Conservation (phyloP, 352 stramenopile genomes). For the Blastocystis hominis region DNA sequence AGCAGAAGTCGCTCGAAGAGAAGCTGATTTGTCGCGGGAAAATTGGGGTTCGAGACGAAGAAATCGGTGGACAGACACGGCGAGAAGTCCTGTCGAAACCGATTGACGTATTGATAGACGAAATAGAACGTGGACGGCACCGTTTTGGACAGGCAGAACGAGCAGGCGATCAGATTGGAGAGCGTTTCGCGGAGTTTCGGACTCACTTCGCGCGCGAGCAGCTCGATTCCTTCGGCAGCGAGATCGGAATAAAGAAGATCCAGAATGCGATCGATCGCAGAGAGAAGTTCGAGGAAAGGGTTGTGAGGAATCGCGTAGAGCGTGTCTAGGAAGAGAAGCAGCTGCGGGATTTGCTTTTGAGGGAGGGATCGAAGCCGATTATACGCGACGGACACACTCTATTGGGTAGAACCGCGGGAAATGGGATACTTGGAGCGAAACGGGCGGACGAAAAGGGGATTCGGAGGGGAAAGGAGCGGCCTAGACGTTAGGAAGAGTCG, state of each 20-base stretch:
- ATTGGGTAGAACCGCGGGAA: not conserved
- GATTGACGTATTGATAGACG: not conserved
- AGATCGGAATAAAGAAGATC: not conserved
- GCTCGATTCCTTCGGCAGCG: not conserved
- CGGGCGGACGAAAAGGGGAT: not conserved
- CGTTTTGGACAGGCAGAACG: not conserved
- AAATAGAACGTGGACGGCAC: slow-evolving; percentile 20
- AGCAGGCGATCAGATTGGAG: not conserved
- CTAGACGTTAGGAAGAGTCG: not conserved
- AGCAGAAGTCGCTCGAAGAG: slow-evolving; percentile 7
- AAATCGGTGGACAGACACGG: not conserved
- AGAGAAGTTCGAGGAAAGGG: not conserved
- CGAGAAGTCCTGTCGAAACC: slow-evolving; percentile 1
- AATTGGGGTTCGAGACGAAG: not conserved
- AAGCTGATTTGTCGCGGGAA: not conserved
- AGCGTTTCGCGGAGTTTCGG: not conserved
- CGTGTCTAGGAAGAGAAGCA: slow-evolving; percentile 18
- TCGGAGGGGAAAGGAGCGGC: not conserved
- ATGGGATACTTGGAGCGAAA: not conserved
- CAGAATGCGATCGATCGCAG: not conserved
- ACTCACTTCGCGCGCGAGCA: not conserved
- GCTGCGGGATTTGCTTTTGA: not conserved
- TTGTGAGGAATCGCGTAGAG: not conserved
- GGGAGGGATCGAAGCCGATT: not conserved
- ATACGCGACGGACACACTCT: not conserved